Base-by-base conservation (phyloP, 352 stramenopile genomes). In the Phytophthora melonis region DNA sequence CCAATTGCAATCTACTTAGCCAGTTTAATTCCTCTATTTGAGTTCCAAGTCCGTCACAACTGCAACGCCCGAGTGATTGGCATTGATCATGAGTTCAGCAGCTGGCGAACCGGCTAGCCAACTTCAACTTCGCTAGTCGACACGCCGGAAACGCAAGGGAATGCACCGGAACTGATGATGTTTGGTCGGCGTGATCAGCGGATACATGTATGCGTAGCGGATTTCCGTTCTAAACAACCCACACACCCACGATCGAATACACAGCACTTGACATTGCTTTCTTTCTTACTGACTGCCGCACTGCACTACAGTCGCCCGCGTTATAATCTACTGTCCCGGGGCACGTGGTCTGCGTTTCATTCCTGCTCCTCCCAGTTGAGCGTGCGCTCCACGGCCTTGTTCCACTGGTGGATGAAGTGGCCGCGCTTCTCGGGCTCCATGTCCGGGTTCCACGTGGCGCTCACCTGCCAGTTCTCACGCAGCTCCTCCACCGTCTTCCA, bases 401-500 rank as follows among this genome's bases (percentile, higher is more conserved):
- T 87, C 90, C 90, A 97, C 78, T 93, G 81, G 58, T 86, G 81
- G 54, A 92, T 82, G 55, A 89, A 82, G 57, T 88, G 74, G 47
- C 66, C 77, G 52, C 88, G 87, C 68, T 77, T 89, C 30, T 83
- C 72, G 6, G 78, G 34, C 49, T 85, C 72, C 85, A 97, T 96
- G 58, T 91, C 74, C 16, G 91, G 87, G 55, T 90, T 80, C 86
- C 88, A 97, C 55, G 80, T 92, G 6, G 84, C 79, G 52, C 80
- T 84, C 61, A 90, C 80, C 66, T 93, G 85, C 90, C 88, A 97
- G 70, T 93, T 94, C 63, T 89, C 81, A 27, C 84, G 83, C 27
- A 98, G 70, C 55, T 97, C 91, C 36, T 97, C 91, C 23, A 91
- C 58, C 25, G 88, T 94, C 68, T 95, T 93, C 94, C 95, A 99